Base-by-base conservation (phyloP, 495 filamentous ascomycete genomes). In the Amphirosellinia nigrospora region DNA sequence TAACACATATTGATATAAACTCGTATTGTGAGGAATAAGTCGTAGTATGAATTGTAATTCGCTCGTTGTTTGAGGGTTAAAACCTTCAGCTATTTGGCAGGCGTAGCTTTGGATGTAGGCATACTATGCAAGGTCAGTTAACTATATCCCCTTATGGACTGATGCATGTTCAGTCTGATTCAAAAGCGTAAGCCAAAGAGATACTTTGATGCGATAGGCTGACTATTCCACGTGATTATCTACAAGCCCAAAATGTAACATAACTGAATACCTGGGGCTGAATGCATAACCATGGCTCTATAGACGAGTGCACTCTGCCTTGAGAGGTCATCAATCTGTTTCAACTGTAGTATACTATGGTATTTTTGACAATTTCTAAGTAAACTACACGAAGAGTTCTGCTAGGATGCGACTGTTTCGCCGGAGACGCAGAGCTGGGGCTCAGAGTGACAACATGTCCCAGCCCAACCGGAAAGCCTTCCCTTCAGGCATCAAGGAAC, bases 401-500 rank as follows among this genome's bases (percentile, higher is more conserved):
- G 11, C 3, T 26, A 30, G 2, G 1, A 53, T 16, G 50, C 26
- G 11, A 16, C 50, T 30, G 5, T 30, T 30, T 53, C 50, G 3
- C 4, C 11, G 26, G 50, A 30, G 0, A 30, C 50, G 4, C 13
- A 6, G 5, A 28, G 50, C 26, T 8, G 16, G 13, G 23, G 6
- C 13, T 13, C 26, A 16, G 50, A 15, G 26, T 28, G 13, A 53
- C 26, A 11, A 30, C 23, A 23, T 13, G 15, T 53, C 50, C 26
- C 50, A 30, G 30, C 50, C 11, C 26, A 1, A 53, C 4, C 50
- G 13, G 5, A 53, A 53, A 30, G 26, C 13, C 10, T 53, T 53
- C 50, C 50, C 50, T 30, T 30, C 50, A 30, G 50, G 50, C 50
- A 53, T 53, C 50, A 53, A 53, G 26, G 21, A 16, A 53, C 21